phyloP scores from a whole-genome alignment of 2,329 filamentous ascomycete genomes.

The Grosmannia serpens region DNA sequence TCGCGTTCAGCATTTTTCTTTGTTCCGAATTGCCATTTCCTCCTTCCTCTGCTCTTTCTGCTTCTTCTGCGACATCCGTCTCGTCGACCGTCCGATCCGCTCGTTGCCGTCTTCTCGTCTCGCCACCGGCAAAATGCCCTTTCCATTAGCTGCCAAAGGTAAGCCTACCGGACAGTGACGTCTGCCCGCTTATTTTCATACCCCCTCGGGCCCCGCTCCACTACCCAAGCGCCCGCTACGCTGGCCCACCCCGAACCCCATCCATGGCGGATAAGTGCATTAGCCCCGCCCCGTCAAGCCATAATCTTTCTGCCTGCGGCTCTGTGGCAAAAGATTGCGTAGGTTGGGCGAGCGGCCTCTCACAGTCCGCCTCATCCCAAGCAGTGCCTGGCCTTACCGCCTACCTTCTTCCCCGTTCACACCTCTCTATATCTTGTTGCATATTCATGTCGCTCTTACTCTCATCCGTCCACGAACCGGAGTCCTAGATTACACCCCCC shows the following conservation, averaged over 20 bases:
- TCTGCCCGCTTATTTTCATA: conserved; percentile 10
- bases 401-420: not conserved
- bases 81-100: not conserved
- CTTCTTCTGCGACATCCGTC: not conserved
- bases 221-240: not conserved
- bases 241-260: not conserved
- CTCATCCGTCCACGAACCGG: no score
- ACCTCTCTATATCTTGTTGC: not conserved
- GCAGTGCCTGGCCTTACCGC: not conserved
- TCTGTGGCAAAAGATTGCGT: conserved; percentile 5
- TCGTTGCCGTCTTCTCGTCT: not conserved
- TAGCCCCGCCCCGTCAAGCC: not conserved
- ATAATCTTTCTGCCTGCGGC: not conserved
- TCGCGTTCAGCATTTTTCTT: no score
- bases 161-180: conserved; percentile 19
- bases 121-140: conserved; percentile 18
- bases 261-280: not conserved
- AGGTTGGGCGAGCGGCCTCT: not conserved
- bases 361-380: not conserved
- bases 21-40: no score
- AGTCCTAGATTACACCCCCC: no score
- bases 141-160: conserved; percentile 27
- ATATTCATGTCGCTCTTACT: no score
- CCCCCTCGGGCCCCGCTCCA: not conserved
- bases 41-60: no score